Percentiles rank a stretch among this genome's conserved stretches.
phyloP scores from a whole-genome alignment of 345 rosid species.

The Brassica nigra region DNA sequence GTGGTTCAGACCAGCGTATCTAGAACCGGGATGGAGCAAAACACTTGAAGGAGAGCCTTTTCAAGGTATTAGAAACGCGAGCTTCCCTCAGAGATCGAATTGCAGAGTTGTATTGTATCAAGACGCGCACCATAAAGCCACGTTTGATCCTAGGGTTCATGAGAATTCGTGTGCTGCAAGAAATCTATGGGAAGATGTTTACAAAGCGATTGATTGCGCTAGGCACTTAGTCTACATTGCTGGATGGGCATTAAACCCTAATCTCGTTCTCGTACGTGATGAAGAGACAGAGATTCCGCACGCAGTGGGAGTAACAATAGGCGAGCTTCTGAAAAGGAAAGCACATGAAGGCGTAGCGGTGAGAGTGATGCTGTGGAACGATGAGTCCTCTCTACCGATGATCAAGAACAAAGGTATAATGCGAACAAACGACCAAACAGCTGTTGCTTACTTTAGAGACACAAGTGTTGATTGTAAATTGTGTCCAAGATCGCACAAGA shows the following conservation, averaged over 20 bases:
- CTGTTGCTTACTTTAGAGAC: not conserved
- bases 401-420: slow-evolving; percentile 84
- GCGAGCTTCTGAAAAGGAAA: slow-evolving; percentile 67
- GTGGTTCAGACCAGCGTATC: slow-evolving; percentile 82
- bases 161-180: slow-evolving; percentile 42
- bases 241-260: slow-evolving; percentile 90
- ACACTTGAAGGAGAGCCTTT: slow-evolving; percentile 46
- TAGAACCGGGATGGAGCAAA: slow-evolving; percentile 62
- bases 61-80: slow-evolving; percentile 65
- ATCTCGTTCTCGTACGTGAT: slow-evolving; percentile 73
- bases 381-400: slow-evolving; percentile 70
- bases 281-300: slow-evolving; percentile 60
- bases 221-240: slow-evolving; percentile 78
- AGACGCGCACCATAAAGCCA: slow-evolving; percentile 63
- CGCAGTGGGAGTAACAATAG: slow-evolving; percentile 69
- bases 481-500: slow-evolving; percentile 49
- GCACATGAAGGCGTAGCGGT: slow-evolving; percentile 89
- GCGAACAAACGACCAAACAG: slow-evolving; percentile 46
- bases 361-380: slow-evolving; percentile 88
- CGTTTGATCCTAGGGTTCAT: slow-evolving; percentile 55
- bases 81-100: slow-evolving; percentile 71
- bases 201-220: slow-evolving; percentile 74
- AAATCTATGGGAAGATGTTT: slow-evolving; percentile 83
- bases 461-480: not conserved
- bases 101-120: slow-evolving; percentile 75